Base-by-base conservation (phyloP, 2,329 filamentous ascomycete genomes). In the Alternaria longipes region DNA sequence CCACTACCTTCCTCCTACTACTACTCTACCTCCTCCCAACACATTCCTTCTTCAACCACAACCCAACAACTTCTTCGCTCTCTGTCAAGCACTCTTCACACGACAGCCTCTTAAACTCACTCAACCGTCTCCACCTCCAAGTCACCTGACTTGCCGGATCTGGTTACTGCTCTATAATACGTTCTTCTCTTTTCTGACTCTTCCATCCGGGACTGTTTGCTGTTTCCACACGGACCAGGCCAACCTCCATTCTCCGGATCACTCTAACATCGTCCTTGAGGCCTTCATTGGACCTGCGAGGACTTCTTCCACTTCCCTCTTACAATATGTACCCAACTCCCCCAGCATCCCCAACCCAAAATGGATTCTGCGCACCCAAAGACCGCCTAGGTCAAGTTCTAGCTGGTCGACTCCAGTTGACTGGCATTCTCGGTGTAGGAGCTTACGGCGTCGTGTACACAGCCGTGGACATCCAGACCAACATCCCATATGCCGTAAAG, bases 361-460 rank as follows among this genome's bases (percentile, higher is more conserved):
- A 78, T 80, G 78, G 76, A 72, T 76, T 78, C 59, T 80, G 78
- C 69, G 72, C 77, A 49, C 93, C 94, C 42, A 92, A 97, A 85
- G 92, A 94, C 77, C 89, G 93, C 75, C 82, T 98, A 84, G 94
- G 94, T 79, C 88, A 90, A 70, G 85, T 94, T 70, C 86, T 98
- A 68, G 92, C 92, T 71, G 90, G 91, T 77, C 89, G 91, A 77
- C 86, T 97, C 70, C 90, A 94, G 82, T 84, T 98, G 74, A 92
- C 89, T 66, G 87, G 89, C 64, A 92, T 98, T 71, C 86, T 98
- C 64, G 95, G 95, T 67, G 92, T 94, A 52, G 95, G 95, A 71
- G 95, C 95, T 59, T 99, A 99, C 81, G 95, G 95, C 67, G 94
- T 97, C 42, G 95, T 99, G 26, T 98, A 98, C 83, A 89, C 90